Evolutionary conservation across 768 basidiomycete genomes (phyloP), one percentile per base, ranked within the genome.

Genomic region (Rhodotorula diobovata): DNA sequence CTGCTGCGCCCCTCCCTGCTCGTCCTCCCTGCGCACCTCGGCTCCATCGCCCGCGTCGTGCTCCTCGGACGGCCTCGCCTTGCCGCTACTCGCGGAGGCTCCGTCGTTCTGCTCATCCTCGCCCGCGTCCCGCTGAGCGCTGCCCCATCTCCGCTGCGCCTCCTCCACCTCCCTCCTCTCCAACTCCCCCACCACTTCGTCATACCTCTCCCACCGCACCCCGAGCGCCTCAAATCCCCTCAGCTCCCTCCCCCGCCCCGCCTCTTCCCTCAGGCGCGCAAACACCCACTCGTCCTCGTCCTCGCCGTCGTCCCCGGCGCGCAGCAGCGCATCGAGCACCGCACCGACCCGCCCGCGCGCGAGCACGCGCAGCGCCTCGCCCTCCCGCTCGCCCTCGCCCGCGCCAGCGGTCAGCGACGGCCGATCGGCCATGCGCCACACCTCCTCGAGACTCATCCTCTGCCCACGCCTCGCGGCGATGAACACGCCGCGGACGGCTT

Each of bases 381-480:
- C 2, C 56, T 39, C 25, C 25, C 35, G 21, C 14, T 39, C 56
- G 23, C 5, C 51, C 30, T 30, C 51, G 12, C 23, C 50, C n/a
- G 12, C 51, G 14, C 2, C 11, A n/a, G n/a, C 4, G 39, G 28
- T 3, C 15, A 5, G 28, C 48, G 4, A 30, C 30, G n/a, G 25
- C 28, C 57, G 23, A 37, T 48, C 34, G 16, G 53, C 66, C 28
- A 32, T 10, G 14, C 67, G 53, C 67, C 67, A 67, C 23, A 61
- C 23, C 25, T 39, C 56, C 37, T 23, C 25, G 56, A 57, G 8
- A 32, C 53, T 34, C 2, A 50, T 1, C 25, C 21, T 2, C 25
- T 6, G 23, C 4, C 48, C 48, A 28, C 48, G 48, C 48, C 48
- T 50, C 48, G 48, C 48, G 48, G 23, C 23, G 25, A 57, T n/a